Percentiles rank a stretch among this genome's conserved stretches.
phyloP scores from a whole-genome alignment of 2,329 filamentous ascomycete genomes.

The Apiospora rasikravindrae region DNA sequence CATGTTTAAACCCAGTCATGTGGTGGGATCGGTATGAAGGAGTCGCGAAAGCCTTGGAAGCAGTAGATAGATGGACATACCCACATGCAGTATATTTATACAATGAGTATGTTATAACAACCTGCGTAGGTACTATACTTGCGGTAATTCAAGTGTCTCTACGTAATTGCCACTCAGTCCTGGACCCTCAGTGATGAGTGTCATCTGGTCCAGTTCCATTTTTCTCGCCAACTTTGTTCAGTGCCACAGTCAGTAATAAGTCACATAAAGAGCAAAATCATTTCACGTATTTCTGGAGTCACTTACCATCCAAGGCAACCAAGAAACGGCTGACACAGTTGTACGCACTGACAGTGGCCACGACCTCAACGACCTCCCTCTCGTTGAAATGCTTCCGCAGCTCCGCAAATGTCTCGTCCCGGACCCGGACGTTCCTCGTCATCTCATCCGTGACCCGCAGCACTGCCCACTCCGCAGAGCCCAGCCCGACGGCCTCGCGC shows the following conservation, averaged over 20 bases:
- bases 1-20: not conserved
- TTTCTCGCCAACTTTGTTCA: constrained; percentile 57
- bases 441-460: constrained; percentile 81
- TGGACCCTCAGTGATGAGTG: not conserved
- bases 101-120: constrained; percentile 8
- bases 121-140: not conserved
- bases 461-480: constrained; percentile 69
- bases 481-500: constrained; percentile 45
- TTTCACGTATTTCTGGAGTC: not conserved
- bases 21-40: not conserved
- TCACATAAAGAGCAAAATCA: not conserved
- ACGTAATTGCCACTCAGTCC: not conserved
- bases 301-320: constrained; percentile 77
- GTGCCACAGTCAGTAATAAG: constrained; percentile 26
- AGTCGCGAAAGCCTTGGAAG: constrained; percentile 4
- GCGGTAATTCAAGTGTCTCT: not conserved
- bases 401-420: constrained; percentile 69
- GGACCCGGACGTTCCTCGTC: constrained; percentile 74
- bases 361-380: constrained; percentile 80
- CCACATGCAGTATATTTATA: not conserved
- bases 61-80: constrained; percentile 6
- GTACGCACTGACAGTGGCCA: constrained; percentile 74
- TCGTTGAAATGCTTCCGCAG: constrained; percentile 69
- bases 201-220: constrained; percentile 43
- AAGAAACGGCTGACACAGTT: constrained; percentile 86